phyloP scores from a whole-genome alignment of 257 asterid genomes.

The Rubia yunnanensis region DNA sequence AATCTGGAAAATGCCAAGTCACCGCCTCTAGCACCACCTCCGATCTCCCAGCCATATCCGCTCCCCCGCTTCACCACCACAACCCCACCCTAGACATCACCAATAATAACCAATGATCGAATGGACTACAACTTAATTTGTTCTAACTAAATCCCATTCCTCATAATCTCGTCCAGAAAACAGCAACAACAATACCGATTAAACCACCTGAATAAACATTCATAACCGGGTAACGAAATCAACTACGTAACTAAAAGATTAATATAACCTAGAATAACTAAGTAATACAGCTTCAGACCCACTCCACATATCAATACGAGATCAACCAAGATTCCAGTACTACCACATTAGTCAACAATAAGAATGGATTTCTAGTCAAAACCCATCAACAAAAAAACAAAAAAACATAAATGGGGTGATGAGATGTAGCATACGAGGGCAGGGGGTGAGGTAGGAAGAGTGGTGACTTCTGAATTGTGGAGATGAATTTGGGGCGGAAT shows the following conservation, averaged over 20 bases:
- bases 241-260: not conserved
- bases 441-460: slow-evolving; percentile 84
- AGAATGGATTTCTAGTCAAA: not conserved
- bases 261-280: not conserved
- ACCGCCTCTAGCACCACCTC: too few species aligned
- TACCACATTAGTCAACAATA: not conserved
- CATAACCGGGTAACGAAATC: not conserved
- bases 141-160: not conserved
- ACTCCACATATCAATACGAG: not conserved
- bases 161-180: not conserved
- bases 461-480: slow-evolving; percentile 93
- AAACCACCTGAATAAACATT: not conserved
- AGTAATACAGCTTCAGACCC: not conserved
- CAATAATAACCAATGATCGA: too few species aligned
- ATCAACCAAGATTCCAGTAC: not conserved
- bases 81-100: too few species aligned
- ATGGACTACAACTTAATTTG: too few species aligned
- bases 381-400: not conserved
- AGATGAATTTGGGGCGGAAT: slow-evolving; percentile 96
- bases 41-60: too few species aligned
- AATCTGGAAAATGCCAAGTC: too few species aligned
- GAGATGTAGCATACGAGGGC: slow-evolving; percentile 50
- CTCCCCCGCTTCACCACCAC: too few species aligned
- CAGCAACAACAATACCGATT: not conserved
- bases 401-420: not conserved